Evolutionary conservation across 139 green algal genomes (phyloP), one percentile per base, ranked within the genome.

Genomic region (Picochlorum sp.): DNA sequence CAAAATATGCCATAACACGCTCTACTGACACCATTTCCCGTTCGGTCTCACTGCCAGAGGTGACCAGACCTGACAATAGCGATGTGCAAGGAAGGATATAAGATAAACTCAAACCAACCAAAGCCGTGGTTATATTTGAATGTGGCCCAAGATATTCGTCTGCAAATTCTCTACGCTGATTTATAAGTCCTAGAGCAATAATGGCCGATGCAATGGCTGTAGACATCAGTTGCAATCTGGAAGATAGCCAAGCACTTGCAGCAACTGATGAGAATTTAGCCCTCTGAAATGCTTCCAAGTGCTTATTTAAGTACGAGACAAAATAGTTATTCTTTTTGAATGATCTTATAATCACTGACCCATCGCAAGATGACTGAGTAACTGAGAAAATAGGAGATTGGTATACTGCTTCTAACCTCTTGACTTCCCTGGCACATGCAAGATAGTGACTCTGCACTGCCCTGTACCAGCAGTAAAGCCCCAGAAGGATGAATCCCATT

Each of bases 1-100:
- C 26, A 14, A 34, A 31, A 59, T 34, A 54, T 54, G 10, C 51
- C 20, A 64, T 30, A 6, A 93, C 44, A 2, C 88, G 68, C 67
- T 95, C 88, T n/a, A 93, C 81, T 13, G 85, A 62, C 63, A 94
- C 83, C 81, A 94, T 86, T 68, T 95, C 82, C 58, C 87, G 72
- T 62, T 92, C 85, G 13, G 79, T 88, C 73, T 95, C 84, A 6
- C 87, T 82, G 1, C 60, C 75, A 10, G 70, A 76, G 4, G 76
- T 86, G 2, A 95, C 74, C 23, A 92, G 60, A 16, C 81, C 79
- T 49, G 85, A 89, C 20, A 95, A 79, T 54, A 92, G 71, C 2
- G 75, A 73, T 4, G 89, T 87, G 44, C 94, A 75, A 14, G 87
- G 84, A 38, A 95, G 69, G 14, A 81, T 84, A 58, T 94, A 95